Base-by-base conservation (phyloP, 2,329 filamentous ascomycete genomes). In the Pleurostoma richardsiae region DNA sequence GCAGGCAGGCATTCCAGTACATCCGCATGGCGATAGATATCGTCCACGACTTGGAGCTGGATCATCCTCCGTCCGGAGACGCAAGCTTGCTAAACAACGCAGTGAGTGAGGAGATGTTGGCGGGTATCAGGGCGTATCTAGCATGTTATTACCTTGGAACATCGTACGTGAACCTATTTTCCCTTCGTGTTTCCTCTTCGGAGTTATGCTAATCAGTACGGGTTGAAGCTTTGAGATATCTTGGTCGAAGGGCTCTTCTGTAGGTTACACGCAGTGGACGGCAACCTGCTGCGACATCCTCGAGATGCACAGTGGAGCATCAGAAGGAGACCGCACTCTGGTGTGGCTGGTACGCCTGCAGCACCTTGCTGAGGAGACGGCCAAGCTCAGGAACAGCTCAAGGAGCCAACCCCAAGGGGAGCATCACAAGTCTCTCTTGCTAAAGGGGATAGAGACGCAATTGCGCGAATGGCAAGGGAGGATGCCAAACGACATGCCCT, bases 1-100 rank as follows among this genome's bases (percentile, higher is more conserved):
- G 71, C 50, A 74, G 63, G 49, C 73, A 77, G 38, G 62, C 68
- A 1, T 62, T 67, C 4, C 76, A 79, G 46, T 80, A 79, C 52
- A 55, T 76, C 4, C 68, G 72, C 28, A 79, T 80, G 74, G 69
- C 69, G 0, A 64, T 68, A 11, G 77, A 80, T 46, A 65, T 79
- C 6, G 56, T 74, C 6, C 64, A 62, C 6, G 76, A 80, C 46
- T 64, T 80, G 1, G 74, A 76, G 5, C 57, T 80, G 2, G 70
- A 76, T 28, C 62, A 71, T 27, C 69, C 71, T 30, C 52, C 57
- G 1, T 55, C 58, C n/a, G 47, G 56, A 19, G 55, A 57, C 29
- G 60, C 55, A 2, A 45, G 43, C 11, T 33, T 41, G 6, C 8
- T 8, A 8, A 8, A 36, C 8, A n/a, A n/a, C 8, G 33, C 49